Evolutionary conservation across 768 basidiomycete species (phyloP), one percentile per base, ranked within the genome.

Genomic region (Trametes meyenii): DNA sequence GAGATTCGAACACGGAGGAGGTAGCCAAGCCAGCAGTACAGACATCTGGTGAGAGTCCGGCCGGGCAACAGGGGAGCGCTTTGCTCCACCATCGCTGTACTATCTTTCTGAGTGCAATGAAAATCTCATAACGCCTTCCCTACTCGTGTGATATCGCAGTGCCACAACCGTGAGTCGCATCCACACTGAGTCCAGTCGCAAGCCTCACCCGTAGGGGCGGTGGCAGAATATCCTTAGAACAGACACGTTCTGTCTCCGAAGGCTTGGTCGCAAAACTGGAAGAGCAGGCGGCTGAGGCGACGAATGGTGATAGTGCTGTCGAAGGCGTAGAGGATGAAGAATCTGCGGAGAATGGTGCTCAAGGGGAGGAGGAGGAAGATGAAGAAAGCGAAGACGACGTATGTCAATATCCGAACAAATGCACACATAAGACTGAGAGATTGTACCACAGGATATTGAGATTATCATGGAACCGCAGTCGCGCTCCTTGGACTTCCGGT

Each of bases 391-490:
- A 80, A 67, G 76, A 81, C 19, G 57, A 58, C 72, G 77, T 43
- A 76, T 76, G 67, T 45, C 14, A 10, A 13, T n/a, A 23, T 33
- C 38, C n/a, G 14, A 11, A 2, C 16, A 36, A n/a, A 1, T 10
- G 46, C 29, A 13, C 35, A 50, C 42, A 35, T n/a, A 16, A 24
- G 35, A 39, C 23, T 52, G 7, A 43, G 56, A 38, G 17, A 19
- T 39, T 39, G 23, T 26, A 12, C 38, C 46, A 13, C 66, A 93
- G 89, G 88, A 96, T 71, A 81, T 96, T 64, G 94, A 96, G 78
- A 90, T 96, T 66, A 94, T 96, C 56, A 88, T 93, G 85, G 92
- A 96, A 68, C 86, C 86, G 2, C 78, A 86, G 10, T 74, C 85
- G 17, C 87, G 86, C 57, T 89, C 87, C 5, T 75, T 90, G 19